These are phyloP conservation scores for Podospora sp. DNA, from an alignment of 495 filamentous ascomycete species.

Conservation along the genomic window DNA sequence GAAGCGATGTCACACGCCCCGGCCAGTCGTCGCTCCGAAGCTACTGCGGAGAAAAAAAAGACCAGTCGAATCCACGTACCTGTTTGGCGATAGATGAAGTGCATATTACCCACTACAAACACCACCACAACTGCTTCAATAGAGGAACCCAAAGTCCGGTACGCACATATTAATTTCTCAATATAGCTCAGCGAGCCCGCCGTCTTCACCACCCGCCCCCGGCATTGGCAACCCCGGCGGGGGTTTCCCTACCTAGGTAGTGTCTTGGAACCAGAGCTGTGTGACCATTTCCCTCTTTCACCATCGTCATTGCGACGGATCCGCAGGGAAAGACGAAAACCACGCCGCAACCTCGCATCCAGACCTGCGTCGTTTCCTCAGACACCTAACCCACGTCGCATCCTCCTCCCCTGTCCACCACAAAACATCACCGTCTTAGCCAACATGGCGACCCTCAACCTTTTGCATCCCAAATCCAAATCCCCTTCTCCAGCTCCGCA, in stretches of 20 bases:
- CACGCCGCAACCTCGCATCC: neutral
- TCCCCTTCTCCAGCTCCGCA: neutral
- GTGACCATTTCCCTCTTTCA: neutral
- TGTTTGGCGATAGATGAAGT: neutral
- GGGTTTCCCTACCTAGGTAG: neutral
- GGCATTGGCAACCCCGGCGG: neutral
- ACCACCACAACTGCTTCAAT: neutral
- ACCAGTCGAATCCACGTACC: neutral
- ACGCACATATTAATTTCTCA: constrained; percentile 12
- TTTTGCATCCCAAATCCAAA: neutral
- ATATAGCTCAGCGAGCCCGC: neutral
- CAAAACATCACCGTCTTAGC: neutral
- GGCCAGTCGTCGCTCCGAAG: neutral
- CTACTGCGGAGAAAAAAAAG: neutral
- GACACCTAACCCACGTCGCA: neutral
- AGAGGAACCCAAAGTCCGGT: neutral
- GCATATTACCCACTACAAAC: neutral
- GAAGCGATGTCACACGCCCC: neutral
- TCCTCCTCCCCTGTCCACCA: neutral
- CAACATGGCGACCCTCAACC: neutral
- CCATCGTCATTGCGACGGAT: neutral
- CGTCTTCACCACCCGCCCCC: neutral
- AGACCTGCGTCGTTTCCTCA: neutral
- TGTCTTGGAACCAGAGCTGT: neutral
- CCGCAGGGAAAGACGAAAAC: neutral